Evolutionary conservation across 2,329 filamentous ascomycete species (phyloP).

Genomic region (Coniella lustricola): DNA sequence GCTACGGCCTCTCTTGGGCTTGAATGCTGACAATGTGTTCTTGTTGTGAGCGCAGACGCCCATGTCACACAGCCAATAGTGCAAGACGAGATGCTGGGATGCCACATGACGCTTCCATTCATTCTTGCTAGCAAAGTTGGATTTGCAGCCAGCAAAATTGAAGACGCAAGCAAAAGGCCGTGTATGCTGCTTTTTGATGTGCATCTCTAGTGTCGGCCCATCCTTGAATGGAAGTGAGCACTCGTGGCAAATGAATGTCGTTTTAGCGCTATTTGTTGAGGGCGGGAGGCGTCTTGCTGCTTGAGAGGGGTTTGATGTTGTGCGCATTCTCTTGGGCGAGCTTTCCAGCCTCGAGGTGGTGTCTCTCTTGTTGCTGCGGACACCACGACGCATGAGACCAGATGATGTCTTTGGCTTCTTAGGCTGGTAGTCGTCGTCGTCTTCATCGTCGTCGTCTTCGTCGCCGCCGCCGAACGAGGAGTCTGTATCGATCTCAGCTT

Average conservation of each 20-base stretch:
- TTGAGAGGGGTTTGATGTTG: constrained; percentile 4
- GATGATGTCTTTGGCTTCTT: not conserved
- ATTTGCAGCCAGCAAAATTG: constrained; percentile 64
- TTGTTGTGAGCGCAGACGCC: constrained; percentile 42
- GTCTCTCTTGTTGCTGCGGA: constrained; percentile 21
- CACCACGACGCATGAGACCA: constrained; percentile 1
- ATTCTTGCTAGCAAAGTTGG: constrained; percentile 74
- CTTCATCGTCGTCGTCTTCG: constrained; percentile 4
- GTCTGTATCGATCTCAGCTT: constrained; percentile 5
- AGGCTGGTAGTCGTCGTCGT: constrained; percentile 4
- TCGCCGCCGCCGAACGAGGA: constrained; percentile 6
- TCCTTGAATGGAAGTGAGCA: constrained; percentile 40
- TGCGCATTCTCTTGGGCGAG: constrained; percentile 7
- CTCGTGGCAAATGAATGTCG: constrained; percentile 27
- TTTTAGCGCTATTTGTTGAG: constrained; percentile 4
- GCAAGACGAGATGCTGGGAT: constrained; percentile 69
- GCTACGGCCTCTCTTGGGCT: constrained; percentile 15
- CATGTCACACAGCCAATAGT: constrained; percentile 69
- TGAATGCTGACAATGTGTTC: constrained; percentile 22
- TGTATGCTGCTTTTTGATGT: constrained; percentile 46
- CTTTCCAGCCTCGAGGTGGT: constrained; percentile 8
- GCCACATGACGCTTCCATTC: constrained; percentile 90
- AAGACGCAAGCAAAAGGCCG: constrained; percentile 73
- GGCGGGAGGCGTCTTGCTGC: constrained; percentile 11
- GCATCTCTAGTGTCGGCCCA: constrained; percentile 36